phyloP scores from a whole-genome alignment of 768 basidiomycete species.

The Pisolithus microcarpus region DNA sequence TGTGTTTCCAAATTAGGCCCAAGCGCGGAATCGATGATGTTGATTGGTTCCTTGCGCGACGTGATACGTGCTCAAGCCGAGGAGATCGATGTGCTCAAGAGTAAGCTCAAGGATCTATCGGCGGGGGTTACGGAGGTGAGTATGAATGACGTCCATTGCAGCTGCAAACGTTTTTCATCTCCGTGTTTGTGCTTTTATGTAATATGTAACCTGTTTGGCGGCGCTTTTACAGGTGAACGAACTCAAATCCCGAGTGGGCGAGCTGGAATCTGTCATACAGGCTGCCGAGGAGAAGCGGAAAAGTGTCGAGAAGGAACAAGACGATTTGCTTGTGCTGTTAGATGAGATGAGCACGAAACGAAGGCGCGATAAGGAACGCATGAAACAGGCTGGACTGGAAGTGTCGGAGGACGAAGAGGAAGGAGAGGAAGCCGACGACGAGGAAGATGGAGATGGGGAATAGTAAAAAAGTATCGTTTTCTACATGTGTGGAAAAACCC shows the following conservation, averaged over 20 bases:
- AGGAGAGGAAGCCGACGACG: constrained; percentile 36
- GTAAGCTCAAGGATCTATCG: constrained; percentile 41
- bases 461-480: background rate
- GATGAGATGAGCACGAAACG: constrained; percentile 89
- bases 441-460: constrained; percentile 32
- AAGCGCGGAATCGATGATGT: constrained; percentile 69
- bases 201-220: background rate
- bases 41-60: constrained; percentile 78
- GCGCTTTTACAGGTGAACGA: constrained; percentile 32
- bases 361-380: constrained; percentile 69
- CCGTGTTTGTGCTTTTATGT: background rate
- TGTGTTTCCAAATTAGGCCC: constrained; percentile 34
- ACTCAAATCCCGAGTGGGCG: constrained; percentile 40
- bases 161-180: background rate
- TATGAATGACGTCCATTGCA: background rate
- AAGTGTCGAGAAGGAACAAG: constrained; percentile 93
- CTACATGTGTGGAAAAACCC: too few species aligned
- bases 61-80: constrained; percentile 76
- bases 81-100: constrained; percentile 67
- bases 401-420: constrained; percentile 92
- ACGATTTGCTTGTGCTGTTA: constrained; percentile 86
- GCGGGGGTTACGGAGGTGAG: constrained; percentile 33
- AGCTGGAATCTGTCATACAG: constrained; percentile 41
- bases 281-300: constrained; percentile 57
- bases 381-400: constrained; percentile 70